Evolutionary conservation across 2,329 filamentous ascomycete genomes (phyloP).

Genomic region (Thelonectria rubi): DNA sequence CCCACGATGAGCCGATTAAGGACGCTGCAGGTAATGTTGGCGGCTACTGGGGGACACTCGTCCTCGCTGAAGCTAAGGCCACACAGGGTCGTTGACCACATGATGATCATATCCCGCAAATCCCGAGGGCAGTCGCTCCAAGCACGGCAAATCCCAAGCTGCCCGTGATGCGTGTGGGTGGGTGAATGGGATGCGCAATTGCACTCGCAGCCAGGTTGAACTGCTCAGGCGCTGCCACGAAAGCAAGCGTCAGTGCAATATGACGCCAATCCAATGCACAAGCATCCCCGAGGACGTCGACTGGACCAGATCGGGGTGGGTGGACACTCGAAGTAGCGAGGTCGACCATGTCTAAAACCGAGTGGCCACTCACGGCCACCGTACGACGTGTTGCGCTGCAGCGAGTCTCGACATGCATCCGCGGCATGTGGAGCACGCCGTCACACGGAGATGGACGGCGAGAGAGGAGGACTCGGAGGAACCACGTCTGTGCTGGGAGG

Average conservation of each 20-base stretch:
- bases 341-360: constrained; percentile 19
- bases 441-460: constrained; percentile 33
- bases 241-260: constrained; percentile 45
- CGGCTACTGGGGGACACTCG: constrained; percentile 32
- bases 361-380: constrained; percentile 34
- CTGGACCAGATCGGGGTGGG: constrained; percentile 41
- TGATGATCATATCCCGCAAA: constrained; percentile 40
- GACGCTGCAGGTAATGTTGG: constrained; percentile 41
- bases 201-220: constrained; percentile 30
- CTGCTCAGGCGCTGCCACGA: constrained; percentile 52
- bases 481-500: constrained; percentile 36
- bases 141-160: constrained; percentile 31
- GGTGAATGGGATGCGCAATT: constrained; percentile 34
- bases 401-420: constrained; percentile 38
- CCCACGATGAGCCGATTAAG: constrained; percentile 42
- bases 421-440: constrained; percentile 38
- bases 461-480: constrained; percentile 27
- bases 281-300: constrained; percentile 34
- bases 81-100: constrained; percentile 36
- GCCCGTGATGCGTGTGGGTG: constrained; percentile 27
- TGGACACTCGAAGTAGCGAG: constrained; percentile 44
- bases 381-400: constrained; percentile 41
- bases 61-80: constrained; percentile 35
- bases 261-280: constrained; percentile 41
- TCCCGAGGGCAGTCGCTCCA: constrained; percentile 27